phyloP scores from a whole-genome alignment of 2,329 filamentous ascomycete genomes.

The Bipolaris gigantea region DNA sequence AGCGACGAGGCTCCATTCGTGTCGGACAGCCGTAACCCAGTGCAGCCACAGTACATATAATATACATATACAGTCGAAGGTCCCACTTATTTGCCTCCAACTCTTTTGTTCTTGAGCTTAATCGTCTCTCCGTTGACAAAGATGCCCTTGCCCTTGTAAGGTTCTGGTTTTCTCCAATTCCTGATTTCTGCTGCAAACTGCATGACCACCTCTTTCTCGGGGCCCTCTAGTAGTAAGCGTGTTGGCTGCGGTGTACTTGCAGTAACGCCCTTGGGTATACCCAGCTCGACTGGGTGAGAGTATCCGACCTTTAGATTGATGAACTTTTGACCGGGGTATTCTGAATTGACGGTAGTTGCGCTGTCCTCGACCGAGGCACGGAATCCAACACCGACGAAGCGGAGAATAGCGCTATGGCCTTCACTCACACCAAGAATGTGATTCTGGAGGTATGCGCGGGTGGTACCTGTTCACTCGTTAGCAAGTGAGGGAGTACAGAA shows the following conservation, averaged over 20 bases:
- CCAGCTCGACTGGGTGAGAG: slow-evolving; percentile 91
- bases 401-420: slow-evolving; percentile 90
- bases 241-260: slow-evolving; percentile 90
- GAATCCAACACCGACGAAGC: slow-evolving; percentile 94
- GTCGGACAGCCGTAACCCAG: neutral
- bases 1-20: neutral
- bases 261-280: slow-evolving; percentile 78
- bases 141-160: slow-evolving; percentile 99
- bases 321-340: slow-evolving; percentile 82
- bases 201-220: slow-evolving; percentile 83
- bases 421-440: slow-evolving; percentile 93
- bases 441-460: slow-evolving; percentile 85
- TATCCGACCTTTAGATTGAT: slow-evolving; percentile 94
- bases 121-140: slow-evolving; percentile 98
- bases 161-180: slow-evolving; percentile 87
- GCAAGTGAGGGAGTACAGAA: neutral
- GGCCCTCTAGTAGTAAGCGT: slow-evolving; percentile 84
- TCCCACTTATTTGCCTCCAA: slow-evolving; percentile 45
- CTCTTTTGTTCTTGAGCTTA: slow-evolving; percentile 90
- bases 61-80: slow-evolving; percentile 16
- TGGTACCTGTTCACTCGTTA: slow-evolving; percentile 65
- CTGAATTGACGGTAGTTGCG: slow-evolving; percentile 65
- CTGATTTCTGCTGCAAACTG: slow-evolving; percentile 88
- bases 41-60: slow-evolving; percentile 15
- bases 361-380: slow-evolving; percentile 81